Conservation (phyloP, 371 early-diverging fungal species). For the Haplosporangium sp. region DNA sequence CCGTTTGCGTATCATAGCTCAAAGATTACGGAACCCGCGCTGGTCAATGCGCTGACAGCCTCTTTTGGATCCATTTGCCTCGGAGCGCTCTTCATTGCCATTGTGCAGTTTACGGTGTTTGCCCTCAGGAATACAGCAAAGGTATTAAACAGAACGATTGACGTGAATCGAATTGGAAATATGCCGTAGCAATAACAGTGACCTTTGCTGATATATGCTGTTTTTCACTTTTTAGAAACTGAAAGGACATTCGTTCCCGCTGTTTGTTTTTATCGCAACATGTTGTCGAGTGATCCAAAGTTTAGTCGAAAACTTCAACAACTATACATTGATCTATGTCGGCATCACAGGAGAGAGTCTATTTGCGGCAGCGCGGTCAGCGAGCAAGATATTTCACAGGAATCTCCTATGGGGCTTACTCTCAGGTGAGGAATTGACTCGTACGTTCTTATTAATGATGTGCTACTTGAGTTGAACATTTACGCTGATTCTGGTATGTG, state of each 20-base stretch:
- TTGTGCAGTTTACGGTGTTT: constrained; percentile 67
- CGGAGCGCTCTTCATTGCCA: constrained; percentile 73
- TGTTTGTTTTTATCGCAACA: constrained; percentile 33
- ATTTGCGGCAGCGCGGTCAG: constrained; percentile 66
- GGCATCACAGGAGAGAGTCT: constrained; percentile 80
- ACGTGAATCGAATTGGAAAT: neutral
- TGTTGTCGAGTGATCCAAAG: constrained; percentile 56
- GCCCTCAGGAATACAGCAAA: constrained; percentile 59
- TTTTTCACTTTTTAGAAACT: constrained; percentile 21
- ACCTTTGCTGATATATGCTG: neutral
- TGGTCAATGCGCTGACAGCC: constrained; percentile 65
- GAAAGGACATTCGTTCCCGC: constrained; percentile 26
- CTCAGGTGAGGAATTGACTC: constrained; percentile 56
- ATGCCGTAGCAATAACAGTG: neutral
- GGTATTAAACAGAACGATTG: constrained; percentile 39
- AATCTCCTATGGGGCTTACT: constrained; percentile 76
- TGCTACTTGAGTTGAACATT: too few species aligned
- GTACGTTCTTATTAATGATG: neutral
- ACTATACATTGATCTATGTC: constrained; percentile 76
- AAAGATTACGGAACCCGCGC: constrained; percentile 59
- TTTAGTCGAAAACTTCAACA: constrained; percentile 70
- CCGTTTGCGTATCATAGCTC: constrained; percentile 56
- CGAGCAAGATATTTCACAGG: constrained; percentile 78
- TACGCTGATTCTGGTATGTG: too few species aligned
- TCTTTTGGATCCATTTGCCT: constrained; percentile 80